Evolutionary conservation across 192 early-diverging fungal genomes (phyloP).

Genomic region (Backusella liffmaniae): DNA sequence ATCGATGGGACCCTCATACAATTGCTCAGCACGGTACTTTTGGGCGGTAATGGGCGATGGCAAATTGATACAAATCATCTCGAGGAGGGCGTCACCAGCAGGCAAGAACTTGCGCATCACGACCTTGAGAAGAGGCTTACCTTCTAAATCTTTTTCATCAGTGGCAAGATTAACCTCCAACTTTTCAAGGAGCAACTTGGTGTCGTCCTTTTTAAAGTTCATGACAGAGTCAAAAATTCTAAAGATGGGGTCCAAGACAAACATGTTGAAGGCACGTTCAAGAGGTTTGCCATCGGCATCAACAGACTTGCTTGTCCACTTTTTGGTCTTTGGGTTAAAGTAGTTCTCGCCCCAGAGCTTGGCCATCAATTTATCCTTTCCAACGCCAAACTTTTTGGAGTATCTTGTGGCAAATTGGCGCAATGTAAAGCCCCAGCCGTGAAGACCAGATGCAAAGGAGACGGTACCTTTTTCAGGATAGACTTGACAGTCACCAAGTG

Average conservation of each 20-base stretch:
- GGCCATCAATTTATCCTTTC: conserved; percentile 92
- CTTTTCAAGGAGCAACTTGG: conserved; percentile 76
- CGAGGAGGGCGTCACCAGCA: conserved; percentile 94
- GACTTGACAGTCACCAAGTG: conserved; percentile 89
- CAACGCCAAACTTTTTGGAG: conserved; percentile 97
- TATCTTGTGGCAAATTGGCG: conserved; percentile 95
- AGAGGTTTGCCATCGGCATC: conserved; percentile 74
- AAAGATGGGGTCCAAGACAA: conserved; percentile 97
- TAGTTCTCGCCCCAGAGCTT: conserved; percentile 99
- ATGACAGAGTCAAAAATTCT: conserved; percentile 93
- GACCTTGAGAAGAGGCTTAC: conserved; percentile 92
- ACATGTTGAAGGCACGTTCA: conserved; percentile 98
- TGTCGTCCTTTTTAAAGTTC: conserved; percentile 94
- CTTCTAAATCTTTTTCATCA: conserved; percentile 88
- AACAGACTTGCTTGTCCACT: conserved; percentile 83
- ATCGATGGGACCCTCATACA: conserved; percentile 95
- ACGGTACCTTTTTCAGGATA: conserved; percentile 95
- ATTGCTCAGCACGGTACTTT: conserved; percentile 84
- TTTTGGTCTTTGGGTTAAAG: conserved; percentile 97
- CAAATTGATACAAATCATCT: conserved; percentile 98
- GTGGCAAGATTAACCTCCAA: conserved; percentile 78
- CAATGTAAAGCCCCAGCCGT: conserved; percentile 99
- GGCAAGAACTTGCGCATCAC: conserved; percentile 99
- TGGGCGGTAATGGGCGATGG: conserved; percentile 94
- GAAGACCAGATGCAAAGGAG: conserved; percentile 97